These are phyloP conservation scores for Hepatocystis sp. DNA, from an alignment of 169 alveolate species.

Conservation along the genomic window DNA sequence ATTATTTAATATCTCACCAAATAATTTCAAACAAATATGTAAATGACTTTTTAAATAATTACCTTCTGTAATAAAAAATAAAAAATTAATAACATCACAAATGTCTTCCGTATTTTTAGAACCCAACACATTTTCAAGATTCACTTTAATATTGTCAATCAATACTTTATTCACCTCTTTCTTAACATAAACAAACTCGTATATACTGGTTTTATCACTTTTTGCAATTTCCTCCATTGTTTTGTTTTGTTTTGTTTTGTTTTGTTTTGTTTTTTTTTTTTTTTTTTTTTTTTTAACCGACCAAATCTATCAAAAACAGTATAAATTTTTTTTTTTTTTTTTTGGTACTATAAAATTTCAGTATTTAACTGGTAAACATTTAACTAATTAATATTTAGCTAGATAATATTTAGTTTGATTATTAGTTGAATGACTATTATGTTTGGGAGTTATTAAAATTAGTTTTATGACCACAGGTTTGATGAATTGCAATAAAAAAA, in stretches of 20 bases:
- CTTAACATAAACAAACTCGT: slow-evolving; percentile 16
- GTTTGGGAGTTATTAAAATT: too few relatives aligned
- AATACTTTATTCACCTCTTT: slow-evolving; percentile 27
- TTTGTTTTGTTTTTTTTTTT: too few relatives aligned
- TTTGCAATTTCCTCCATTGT: slow-evolving; percentile 34
- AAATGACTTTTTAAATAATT: slow-evolving; percentile 47
- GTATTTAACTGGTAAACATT: too few relatives aligned
- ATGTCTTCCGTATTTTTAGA: slow-evolving; percentile 11
- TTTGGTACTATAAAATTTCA: too few relatives aligned
- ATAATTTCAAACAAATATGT: slow-evolving; percentile 29
- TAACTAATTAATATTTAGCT: too few relatives aligned
- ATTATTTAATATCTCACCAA: too few relatives aligned
- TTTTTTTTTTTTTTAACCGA: too few relatives aligned
- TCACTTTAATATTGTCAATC: slow-evolving; percentile 14
- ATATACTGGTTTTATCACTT: too few relatives aligned
- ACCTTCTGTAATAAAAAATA: slow-evolving; percentile 38
- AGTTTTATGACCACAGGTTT: too few relatives aligned
- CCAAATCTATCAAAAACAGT: not conserved
- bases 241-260: slow-evolving; percentile 7
- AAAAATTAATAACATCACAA: slow-evolving; percentile 18
- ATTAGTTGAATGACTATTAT: too few relatives aligned
- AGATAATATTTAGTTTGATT: too few relatives aligned
- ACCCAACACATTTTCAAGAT: slow-evolving; percentile 10
- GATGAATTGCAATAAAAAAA: too few relatives aligned
- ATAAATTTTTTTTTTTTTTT: slow-evolving; percentile 3